These are phyloP conservation scores for Anastatica hierochuntica DNA, from an alignment of 345 rosid genomes.

Conservation along the genomic window DNA sequence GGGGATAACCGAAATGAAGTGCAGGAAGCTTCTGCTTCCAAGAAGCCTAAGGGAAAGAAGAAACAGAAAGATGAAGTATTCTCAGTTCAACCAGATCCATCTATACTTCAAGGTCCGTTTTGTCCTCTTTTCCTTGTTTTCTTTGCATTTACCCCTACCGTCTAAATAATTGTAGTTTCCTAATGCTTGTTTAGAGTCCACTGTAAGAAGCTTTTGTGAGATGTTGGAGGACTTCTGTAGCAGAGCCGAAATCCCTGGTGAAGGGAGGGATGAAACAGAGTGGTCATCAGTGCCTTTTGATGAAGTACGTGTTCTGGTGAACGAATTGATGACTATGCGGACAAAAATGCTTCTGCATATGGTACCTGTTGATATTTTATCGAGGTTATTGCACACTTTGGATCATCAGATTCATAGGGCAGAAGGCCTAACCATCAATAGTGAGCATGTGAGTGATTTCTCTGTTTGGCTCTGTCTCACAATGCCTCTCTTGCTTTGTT, in stretches of 20 bases:
- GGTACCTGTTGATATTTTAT: slow-evolving; percentile 76
- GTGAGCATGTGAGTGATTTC: slow-evolving; percentile 57
- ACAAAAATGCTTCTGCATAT: slow-evolving; percentile 73
- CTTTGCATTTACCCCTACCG: slow-evolving; percentile 4
- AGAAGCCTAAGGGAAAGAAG: slow-evolving; percentile 66
- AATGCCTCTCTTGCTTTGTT: background rate
- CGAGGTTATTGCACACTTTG: slow-evolving; percentile 55
- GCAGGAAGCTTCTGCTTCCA: slow-evolving; percentile 66
- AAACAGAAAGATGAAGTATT: slow-evolving; percentile 38
- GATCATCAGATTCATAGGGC: slow-evolving; percentile 99
- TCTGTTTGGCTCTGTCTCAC: slow-evolving; percentile 2
- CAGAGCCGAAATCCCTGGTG: slow-evolving; percentile 70
- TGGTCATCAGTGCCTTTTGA: slow-evolving; percentile 61
- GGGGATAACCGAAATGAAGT: slow-evolving; percentile 20
- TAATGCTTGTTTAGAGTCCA: slow-evolving; percentile 42
- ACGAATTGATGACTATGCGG: slow-evolving; percentile 67
- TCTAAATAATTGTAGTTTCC: slow-evolving; percentile 5
- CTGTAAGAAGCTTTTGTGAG: slow-evolving; percentile 55
- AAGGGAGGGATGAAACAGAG: slow-evolving; percentile 82
- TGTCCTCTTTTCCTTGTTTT: background rate
- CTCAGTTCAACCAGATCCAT: slow-evolving; percentile 42
- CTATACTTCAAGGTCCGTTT: slow-evolving; percentile 65
- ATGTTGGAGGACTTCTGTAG: slow-evolving; percentile 70
- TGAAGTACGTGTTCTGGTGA: slow-evolving; percentile 66
- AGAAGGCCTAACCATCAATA: slow-evolving; percentile 73